These are phyloP conservation scores for Trichaptum fuscoviolaceum DNA, from an alignment of 768 basidiomycete species.

Conservation along the genomic window DNA sequence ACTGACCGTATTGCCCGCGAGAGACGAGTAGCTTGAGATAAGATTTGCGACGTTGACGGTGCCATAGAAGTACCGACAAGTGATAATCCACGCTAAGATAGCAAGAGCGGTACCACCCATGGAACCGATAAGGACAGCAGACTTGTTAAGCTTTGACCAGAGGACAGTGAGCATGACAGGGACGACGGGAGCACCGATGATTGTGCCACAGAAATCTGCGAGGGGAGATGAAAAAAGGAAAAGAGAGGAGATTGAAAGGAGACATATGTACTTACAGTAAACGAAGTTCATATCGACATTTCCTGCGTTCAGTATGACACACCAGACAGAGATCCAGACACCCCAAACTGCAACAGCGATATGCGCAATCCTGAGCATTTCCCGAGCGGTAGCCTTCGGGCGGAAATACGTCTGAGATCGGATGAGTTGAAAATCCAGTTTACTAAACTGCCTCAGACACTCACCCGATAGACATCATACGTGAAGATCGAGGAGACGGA, in stretches of 20 bases:
- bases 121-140: conserved; percentile 8
- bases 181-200: conserved; percentile 27
- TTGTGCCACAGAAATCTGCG: conserved; percentile 32
- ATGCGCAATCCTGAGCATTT: conserved; percentile 37
- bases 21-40: conserved; percentile 29
- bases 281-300: background rate
- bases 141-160: conserved; percentile 11
- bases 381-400: conserved; percentile 30
- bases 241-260: conserved; percentile 33
- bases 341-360: conserved; percentile 38
- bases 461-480: background rate
- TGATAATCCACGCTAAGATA: conserved; percentile 47
- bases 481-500: conserved; percentile 36
- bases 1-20: conserved; percentile 29
- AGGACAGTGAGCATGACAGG: conserved; percentile 9
- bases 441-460: conserved; percentile 8
- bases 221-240: conserved; percentile 30
- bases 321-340: conserved; percentile 40
- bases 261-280: background rate
- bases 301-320: conserved; percentile 26
- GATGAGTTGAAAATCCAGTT: background rate
- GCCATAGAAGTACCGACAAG: conserved; percentile 30
- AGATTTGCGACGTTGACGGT: conserved; percentile 29
- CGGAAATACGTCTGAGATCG: conserved; percentile 33
- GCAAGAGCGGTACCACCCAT: conserved; percentile 24